Evolutionary conservation across 2,329 filamentous ascomycete genomes (phyloP), one percentile per base, ranked within the genome.

Genomic region (Fusarium denticulatum): DNA sequence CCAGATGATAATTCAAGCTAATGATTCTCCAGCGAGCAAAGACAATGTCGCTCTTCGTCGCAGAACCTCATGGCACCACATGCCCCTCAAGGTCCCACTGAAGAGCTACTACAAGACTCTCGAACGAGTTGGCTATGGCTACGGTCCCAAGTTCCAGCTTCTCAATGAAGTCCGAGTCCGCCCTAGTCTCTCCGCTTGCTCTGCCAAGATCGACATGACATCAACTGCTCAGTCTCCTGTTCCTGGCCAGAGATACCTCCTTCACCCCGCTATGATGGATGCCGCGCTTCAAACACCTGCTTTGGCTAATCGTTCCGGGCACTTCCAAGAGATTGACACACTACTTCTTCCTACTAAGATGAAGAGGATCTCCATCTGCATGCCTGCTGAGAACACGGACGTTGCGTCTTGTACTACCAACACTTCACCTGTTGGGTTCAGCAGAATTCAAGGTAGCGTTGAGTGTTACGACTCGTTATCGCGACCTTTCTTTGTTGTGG

Each of bases 241-340:
- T 53, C 74, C 63, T 2, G 74, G 74, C 45, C 74, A 76, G 61
- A 59, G 74, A 14, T 76, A 76, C 36, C 69, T 76, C 11, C 59
- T 76, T 16, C 74, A 76, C 47, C 74, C 74, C 6, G 74, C 74
- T 6, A 76, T 76, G 72, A 76, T 76, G 74, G 74, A 76, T 64
- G 74, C 74, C 3, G 74, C 74, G 52, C 66, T 76, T 5, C 74
- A 76, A 56, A 76, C 74, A 20, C 74, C 74, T 18, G 74, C 74
- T 7, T 40, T 76, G 30, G 69, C 74, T 6, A 76, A 76, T 36
- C 74, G 74, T 15, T 76, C 74, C 12, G 74, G 74, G 0, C 46
- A 67, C 39, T 76, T 75, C 66, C 74, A 76, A 61, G 74, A 76
- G 61, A 76, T 76, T 5, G 74, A 76, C n/a, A 73, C 74, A 6